Base-by-base conservation (phyloP, 2,329 filamentous ascomycete genomes). In the Neophaeococcomyces mojaviensis region DNA sequence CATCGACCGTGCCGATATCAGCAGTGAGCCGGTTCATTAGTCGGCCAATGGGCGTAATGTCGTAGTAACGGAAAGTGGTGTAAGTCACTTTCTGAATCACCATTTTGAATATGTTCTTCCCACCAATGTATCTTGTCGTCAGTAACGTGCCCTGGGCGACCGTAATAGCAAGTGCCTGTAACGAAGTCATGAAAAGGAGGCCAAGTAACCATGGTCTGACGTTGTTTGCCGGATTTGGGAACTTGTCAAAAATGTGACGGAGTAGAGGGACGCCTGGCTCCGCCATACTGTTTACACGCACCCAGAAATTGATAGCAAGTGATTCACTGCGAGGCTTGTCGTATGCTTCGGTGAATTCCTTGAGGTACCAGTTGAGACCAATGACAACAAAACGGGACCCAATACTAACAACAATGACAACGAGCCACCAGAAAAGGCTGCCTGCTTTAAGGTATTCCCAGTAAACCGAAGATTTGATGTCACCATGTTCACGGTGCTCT, bases 11-110 rank as follows among this genome's bases (percentile, higher is more conserved):
- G 22, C 85, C 86, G 66, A 95, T 92, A 58, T 96, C 88, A 1
- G 86, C 87, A 0, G 88, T 94, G 49, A 96, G 73, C 6, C 89
- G 79, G 62, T 96, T 96, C 86, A 95, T 95, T 50, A 96, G 70
- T 38, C 89, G 79, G 0, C 89, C 89, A 0, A 94, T 82, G 0
- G 89, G 89, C 0, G 89, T 95, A 3, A 87, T 80, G 60, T 96
- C 89, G 67, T 94, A 92, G 64, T 89, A 96, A 1, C 88, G 80
- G 66, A 96, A 94, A 0, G 83, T 89, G 0, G 88, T 86, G 56
- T 81, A 78, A 59, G 83, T 84, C 40, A 95, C 86, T 42, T 77
- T 78, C 1, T 75, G 68, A 66, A 95, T 79, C 16, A 87, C 85
- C 32, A 79, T 73, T 50, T 71, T 71, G 64, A 95, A 95, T 40